phyloP scores from a whole-genome alignment of 257 asterid species.

The Cruciata laevipes region DNA sequence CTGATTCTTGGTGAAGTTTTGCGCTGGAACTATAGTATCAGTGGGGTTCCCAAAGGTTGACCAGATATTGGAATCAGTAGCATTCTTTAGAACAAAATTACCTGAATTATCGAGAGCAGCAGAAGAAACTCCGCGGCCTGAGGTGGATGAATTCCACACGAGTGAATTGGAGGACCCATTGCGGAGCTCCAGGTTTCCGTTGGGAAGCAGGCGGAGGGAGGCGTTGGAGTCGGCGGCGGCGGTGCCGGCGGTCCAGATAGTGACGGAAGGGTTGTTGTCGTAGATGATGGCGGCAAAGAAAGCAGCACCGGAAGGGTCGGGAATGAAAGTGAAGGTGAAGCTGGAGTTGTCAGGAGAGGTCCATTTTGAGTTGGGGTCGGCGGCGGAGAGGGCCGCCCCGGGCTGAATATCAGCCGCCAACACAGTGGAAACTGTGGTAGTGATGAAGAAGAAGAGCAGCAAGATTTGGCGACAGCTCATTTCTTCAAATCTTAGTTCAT shows the following conservation, averaged over 20 bases:
- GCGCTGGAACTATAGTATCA: constrained; percentile 57
- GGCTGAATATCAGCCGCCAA: constrained; percentile 38
- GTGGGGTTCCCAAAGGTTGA: constrained; percentile 68
- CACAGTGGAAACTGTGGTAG: neutral
- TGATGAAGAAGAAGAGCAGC: neutral
- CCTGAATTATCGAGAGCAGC: constrained; percentile 58
- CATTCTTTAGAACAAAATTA: constrained; percentile 51
- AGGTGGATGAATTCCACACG: constrained; percentile 64
- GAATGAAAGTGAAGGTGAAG: constrained; percentile 50
- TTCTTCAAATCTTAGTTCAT: neutral
- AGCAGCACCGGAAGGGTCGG: constrained; percentile 22
- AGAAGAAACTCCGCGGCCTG: constrained; percentile 37
- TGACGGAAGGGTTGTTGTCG: constrained; percentile 30
- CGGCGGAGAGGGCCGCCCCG: constrained; percentile 47
- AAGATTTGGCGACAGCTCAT: neutral
- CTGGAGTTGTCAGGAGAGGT: constrained; percentile 36
- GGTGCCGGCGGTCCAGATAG: constrained; percentile 70
- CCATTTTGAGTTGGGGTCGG: constrained; percentile 48
- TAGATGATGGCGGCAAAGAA: constrained; percentile 49
- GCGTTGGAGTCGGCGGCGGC: constrained; percentile 50
- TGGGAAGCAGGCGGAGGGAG: constrained; percentile 37
- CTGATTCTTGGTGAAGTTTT: constrained; percentile 29
- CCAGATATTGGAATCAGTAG: constrained; percentile 48
- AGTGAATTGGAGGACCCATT: constrained; percentile 26
- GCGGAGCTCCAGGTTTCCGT: constrained; percentile 61